Conservation (phyloP, 75 land plant genomes). For the Pinus albicaulis region DNA sequence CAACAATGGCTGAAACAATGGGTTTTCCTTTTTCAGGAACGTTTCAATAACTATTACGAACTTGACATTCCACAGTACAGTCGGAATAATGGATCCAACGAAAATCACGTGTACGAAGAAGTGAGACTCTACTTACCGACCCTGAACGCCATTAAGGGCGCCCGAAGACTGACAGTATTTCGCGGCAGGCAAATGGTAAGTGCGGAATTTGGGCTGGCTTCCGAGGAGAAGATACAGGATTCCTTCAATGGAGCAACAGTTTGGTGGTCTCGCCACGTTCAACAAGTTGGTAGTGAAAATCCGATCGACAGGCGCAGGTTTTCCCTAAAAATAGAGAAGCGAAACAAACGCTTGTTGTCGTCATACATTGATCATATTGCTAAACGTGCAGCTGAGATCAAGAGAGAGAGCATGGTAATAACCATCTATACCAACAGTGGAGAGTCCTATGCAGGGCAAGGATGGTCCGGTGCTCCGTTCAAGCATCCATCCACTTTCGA, state of each 20-base stretch:
- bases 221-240: constrained; percentile 21
- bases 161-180: constrained; percentile 33
- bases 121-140: background rate
- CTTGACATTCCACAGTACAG: no score
- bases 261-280: constrained; percentile 24
- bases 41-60: no score
- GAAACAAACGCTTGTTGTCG: constrained; percentile 28
- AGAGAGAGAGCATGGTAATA: constrained; percentile 40
- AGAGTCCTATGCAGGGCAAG: constrained; percentile 1
- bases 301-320: constrained; percentile 12
- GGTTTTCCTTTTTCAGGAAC: no score
- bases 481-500: constrained; percentile 49
- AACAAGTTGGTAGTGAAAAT: background rate
- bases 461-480: constrained; percentile 28
- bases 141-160: constrained; percentile 18
- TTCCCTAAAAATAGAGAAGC: constrained; percentile 35
- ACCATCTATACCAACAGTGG: constrained; percentile 36
- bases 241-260: constrained; percentile 25
- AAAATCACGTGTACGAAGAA: background rate
- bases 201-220: constrained; percentile 39
- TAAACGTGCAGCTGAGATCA: constrained; percentile 33
- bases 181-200: constrained; percentile 17
- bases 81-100: no score
- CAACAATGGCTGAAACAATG: no score
- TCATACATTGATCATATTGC: constrained; percentile 46